phyloP scores from a whole-genome alignment of 495 filamentous ascomycete genomes.

The Hypomontagnella monticulosa region DNA sequence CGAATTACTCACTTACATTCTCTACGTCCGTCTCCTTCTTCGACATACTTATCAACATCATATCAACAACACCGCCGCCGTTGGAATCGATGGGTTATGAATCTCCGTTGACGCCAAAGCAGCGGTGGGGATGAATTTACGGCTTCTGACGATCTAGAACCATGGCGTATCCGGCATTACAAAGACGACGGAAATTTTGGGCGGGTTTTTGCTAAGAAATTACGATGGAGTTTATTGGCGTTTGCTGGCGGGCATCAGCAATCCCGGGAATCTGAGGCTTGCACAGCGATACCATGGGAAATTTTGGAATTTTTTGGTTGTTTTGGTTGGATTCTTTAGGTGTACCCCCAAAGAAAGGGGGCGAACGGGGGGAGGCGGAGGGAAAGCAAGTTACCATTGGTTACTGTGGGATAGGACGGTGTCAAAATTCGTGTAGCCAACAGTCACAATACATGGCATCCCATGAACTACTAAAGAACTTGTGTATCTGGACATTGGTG shows the following conservation, averaged over 20 bases:
- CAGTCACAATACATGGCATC: slow-evolving; percentile 35
- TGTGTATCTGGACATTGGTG: slow-evolving; percentile 14
- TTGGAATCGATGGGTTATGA: slow-evolving; percentile 16
- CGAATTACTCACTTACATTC: slow-evolving; percentile 18
- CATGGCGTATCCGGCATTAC: slow-evolving; percentile 41
- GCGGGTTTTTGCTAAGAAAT: slow-evolving; percentile 33
- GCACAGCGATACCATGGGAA: slow-evolving; percentile 40
- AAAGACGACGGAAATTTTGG: slow-evolving; percentile 33
- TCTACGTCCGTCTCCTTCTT: slow-evolving; percentile 34
- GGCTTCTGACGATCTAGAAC: slow-evolving; percentile 42
- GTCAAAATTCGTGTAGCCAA: slow-evolving; percentile 41
- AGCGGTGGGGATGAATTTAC: slow-evolving; percentile 37
- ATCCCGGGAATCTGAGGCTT: slow-evolving; percentile 29
- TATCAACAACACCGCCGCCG: slow-evolving; percentile 18
- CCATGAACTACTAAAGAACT: slow-evolving; percentile 23
- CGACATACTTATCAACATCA: slow-evolving; percentile 35
- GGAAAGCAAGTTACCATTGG: slow-evolving; percentile 3
- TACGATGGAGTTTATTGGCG: slow-evolving; percentile 48
- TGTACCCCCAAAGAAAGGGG: slow-evolving; percentile 24
- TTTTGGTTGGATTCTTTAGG: slow-evolving; percentile 10
- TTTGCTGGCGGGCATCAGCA: slow-evolving; percentile 48
- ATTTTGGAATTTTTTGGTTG: slow-evolving; percentile 26
- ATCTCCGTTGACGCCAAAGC: slow-evolving; percentile 3
- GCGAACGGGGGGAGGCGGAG: slow-evolving; percentile 3
- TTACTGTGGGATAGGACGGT: slow-evolving; percentile 29